Base-by-base conservation (phyloP, 163 green algal species). In the Chlamydomonas reinhardtii region DNA sequence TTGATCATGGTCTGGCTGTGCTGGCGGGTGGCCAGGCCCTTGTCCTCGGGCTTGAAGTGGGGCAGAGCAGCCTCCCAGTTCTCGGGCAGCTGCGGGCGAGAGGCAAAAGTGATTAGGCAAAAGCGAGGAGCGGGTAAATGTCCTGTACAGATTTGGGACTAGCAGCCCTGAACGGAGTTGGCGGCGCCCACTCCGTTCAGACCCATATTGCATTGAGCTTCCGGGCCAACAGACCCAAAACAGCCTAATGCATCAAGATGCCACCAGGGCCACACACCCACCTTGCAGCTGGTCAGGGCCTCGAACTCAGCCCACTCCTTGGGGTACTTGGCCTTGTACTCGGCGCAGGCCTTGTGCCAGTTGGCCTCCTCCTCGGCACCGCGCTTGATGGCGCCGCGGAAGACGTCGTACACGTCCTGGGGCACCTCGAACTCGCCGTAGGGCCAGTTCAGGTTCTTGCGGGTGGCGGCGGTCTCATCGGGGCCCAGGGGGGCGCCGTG, bases 1-100 rank as follows among this genome's bases (percentile, higher is more conserved):
- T 99, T 99, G 29, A 99, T 92, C 94, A 98, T 98, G 82, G 94
- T 98, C 95, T 98, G 96, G 83, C 93, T 97, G 94, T 99, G 96
- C 91, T 98, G 96, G 86, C 98, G 96, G 72, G 98, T 99, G 80
- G 98, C 98, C 81, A 99, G 91, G 79, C 87, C 91, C 93, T 99
- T 99, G 96, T 99, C 97, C 91, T 98, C 96, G 39, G 94, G 87
- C 31, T 94, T 99, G 95, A 97, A 99, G 70, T 79, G 96, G 75
- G 98, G 98, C 90, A 99, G 96, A 29, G 93, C 91, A 14, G 96
- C 86, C 61, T 94, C 95, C 97, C 97, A 99, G 89, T 91, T 93
- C 22, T 88, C 94, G 76, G 97, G 97, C 56, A 99, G 93, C 91
- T 56, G 48, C 12, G 11, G 48, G 11, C 1, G 9, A 2, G 11